Conservation (phyloP, 352 stramenopile species). For the Aphanomyces invadans region DNA sequence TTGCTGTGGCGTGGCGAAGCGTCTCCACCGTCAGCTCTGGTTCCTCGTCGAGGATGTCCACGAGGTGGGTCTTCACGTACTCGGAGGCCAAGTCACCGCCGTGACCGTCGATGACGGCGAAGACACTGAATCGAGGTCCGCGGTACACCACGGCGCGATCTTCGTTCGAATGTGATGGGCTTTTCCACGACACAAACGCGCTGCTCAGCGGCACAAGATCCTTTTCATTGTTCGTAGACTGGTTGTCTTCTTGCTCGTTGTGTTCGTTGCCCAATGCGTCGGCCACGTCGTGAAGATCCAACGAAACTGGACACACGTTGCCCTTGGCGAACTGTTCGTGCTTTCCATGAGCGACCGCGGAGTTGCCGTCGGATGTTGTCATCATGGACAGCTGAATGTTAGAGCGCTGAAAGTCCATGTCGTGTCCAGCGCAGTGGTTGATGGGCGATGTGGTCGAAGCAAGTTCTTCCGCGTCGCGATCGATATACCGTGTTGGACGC, state of each 20-base stretch:
- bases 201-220: not conserved
- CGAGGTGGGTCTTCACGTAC: constrained; percentile 46
- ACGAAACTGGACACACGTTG: not conserved
- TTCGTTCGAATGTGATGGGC: constrained; percentile 45
- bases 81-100: constrained; percentile 48
- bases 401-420: constrained; percentile 1
- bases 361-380: not conserved
- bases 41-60: constrained; percentile 36
- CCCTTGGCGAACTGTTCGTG: not conserved
- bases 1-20: constrained; percentile 31
- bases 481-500: too few species aligned
- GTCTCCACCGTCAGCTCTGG: not conserved
- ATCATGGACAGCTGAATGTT: not conserved
- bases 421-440: too few species aligned
- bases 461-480: too few species aligned
- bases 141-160: constrained; percentile 50
- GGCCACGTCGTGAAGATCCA: not conserved
- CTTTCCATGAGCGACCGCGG: not conserved
- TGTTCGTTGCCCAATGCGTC: not conserved
- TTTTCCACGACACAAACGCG: constrained; percentile 18
- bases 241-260: not conserved
- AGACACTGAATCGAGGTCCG: constrained; percentile 47
- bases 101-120: constrained; percentile 71
- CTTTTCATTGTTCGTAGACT: not conserved
- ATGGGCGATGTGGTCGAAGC: too few species aligned